Evolutionary conservation across 2,329 filamentous ascomycete genomes (phyloP), one percentile per base, ranked within the genome.

Genomic region (Colletotrichum sp.): DNA sequence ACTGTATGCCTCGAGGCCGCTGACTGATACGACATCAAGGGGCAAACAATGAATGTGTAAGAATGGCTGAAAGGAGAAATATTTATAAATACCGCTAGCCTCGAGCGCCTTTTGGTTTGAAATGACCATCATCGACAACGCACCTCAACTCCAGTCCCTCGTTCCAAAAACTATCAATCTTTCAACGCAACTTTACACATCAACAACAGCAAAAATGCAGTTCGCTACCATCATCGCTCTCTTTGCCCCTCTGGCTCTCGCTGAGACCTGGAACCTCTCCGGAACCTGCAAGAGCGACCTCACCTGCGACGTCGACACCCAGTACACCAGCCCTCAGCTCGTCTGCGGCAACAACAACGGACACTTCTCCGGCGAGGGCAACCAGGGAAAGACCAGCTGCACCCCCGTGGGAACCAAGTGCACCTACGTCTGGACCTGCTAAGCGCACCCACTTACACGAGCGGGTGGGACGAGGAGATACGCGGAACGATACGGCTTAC

Each of bases 401-500:
- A 22, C 25, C 1, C 62, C 32, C n/a, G 5, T 5, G 5, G 4
- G 5, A 2, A 72, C 34, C 16, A 52, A 36, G 70, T 72, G 64
- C 64, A 62, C 52, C 7, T 69, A 72, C 22, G n/a, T 30, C n/a
- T 72, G 52, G 52, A 52, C 34, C 11, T 68, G 65, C 65, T 59
- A 68, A 32, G 25, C 30, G 34, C 63, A 8, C 16, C 0, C 22
- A 13, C 9, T 0, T 61, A 27, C 27, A 32, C 9, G 29, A 61
- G 3, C 0, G 8, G 25, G 34, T 30, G 30, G 57, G 3, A 2
- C 29, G 9, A 61, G 1, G 27, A 61, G 15, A 32, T 22, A 52
- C 9, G 44, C n/a, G 44, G 44, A 22, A 22, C 44, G 11, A 25
- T 1, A 22, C 44, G 44, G 44, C 44, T 22, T 22, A 52, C 44